phyloP scores from a whole-genome alignment of 148 eudicot species.

The Camellia lanceoleosa region DNA sequence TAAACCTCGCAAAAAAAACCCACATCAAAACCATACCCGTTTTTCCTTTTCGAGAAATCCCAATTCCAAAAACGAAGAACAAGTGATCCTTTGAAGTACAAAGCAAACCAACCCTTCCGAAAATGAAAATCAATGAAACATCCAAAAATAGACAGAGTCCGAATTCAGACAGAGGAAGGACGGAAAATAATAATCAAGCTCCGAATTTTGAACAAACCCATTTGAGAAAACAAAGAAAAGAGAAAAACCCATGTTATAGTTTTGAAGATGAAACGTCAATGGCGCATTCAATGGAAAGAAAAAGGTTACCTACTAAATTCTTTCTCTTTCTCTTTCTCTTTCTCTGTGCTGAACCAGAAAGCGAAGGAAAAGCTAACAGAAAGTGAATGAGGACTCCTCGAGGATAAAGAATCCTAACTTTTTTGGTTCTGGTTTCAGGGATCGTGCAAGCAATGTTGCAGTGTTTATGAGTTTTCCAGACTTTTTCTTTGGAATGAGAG shows the following conservation, averaged over 20 bases:
- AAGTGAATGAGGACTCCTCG: constrained; percentile 17
- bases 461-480: background rate
- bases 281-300: constrained; percentile 11
- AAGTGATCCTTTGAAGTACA: constrained; percentile 1
- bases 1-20: constrained; percentile 1
- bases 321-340: background rate
- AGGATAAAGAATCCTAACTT: background rate
- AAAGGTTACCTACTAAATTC: constrained; percentile 9
- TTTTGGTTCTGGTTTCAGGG: constrained; percentile 8
- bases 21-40: constrained; percentile 17
- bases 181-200: background rate
- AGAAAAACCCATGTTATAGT: background rate
- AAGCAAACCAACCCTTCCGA: background rate
- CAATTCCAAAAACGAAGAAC: background rate
- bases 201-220: constrained; percentile 11
- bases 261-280: constrained; percentile 1
- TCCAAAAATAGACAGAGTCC: background rate
- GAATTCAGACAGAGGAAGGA: background rate
- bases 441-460: constrained; percentile 35
- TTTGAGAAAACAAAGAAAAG: background rate
- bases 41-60: background rate
- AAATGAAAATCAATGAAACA: constrained; percentile 9
- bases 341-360: constrained; percentile 22
- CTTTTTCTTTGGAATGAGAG: background rate
- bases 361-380: constrained; percentile 25